Evolutionary conservation across 2,329 filamentous ascomycete species (phyloP).

Genomic region (Aureobasidium sp.): DNA sequence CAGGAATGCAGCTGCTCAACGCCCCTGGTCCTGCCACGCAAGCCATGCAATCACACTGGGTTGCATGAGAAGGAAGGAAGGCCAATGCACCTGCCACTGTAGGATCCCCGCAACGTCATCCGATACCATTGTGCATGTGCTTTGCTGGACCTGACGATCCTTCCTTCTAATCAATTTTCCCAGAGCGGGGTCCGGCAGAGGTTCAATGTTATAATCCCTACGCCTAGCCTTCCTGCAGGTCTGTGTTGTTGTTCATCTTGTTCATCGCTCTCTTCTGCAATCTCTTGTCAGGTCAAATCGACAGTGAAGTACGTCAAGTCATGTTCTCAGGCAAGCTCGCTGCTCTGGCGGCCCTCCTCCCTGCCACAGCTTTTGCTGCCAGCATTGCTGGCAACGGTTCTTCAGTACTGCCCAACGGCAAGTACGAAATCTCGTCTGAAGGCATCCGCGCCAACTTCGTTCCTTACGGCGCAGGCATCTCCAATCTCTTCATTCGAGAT

Average conservation of each 20-base stretch:
- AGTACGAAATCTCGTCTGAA: constrained; percentile 62
- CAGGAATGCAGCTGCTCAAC: neutral
- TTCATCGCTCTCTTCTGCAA: neutral
- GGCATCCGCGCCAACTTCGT: constrained; percentile 63
- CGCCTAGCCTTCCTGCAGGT: neutral
- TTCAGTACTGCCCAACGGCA: constrained; percentile 34
- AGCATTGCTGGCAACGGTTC: constrained; percentile 19
- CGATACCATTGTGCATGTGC: neutral
- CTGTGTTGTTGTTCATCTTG: neutral
- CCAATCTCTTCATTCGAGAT: constrained; percentile 63
- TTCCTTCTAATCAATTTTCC: neutral
- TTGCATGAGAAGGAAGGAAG: neutral
- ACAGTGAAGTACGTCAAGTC: neutral
- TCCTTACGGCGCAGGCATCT: constrained; percentile 64
- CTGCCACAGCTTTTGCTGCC: constrained; percentile 13
- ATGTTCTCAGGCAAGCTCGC: constrained; percentile 9
- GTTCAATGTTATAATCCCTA: neutral
- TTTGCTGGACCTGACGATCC: constrained; percentile 8
- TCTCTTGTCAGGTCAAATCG: neutral
- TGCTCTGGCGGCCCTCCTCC: constrained; percentile 16
- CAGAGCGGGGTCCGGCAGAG: constrained; percentile 9
- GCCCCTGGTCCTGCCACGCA: neutral
- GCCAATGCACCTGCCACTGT: neutral
- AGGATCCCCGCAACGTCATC: constrained; percentile 7
- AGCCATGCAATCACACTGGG: neutral